These are phyloP conservation scores for Megacollybia marginata DNA, from an alignment of 768 basidiomycete species.

Conservation along the genomic window DNA sequence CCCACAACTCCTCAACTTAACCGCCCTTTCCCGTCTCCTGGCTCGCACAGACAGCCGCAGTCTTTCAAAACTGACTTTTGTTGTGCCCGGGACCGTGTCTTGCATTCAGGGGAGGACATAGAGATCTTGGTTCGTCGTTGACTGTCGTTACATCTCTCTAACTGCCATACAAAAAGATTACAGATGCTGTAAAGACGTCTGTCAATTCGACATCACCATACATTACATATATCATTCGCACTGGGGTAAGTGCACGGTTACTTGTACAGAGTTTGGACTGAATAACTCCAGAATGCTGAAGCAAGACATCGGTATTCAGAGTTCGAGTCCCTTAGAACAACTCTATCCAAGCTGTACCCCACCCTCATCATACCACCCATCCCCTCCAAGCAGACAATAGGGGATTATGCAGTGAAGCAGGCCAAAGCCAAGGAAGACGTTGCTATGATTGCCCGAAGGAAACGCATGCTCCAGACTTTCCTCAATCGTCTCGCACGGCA, in stretches of 20 bases:
- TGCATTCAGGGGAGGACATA: slow-evolving; percentile 77
- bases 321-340: slow-evolving; percentile 87
- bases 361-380: slow-evolving; percentile 97
- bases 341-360: slow-evolving; percentile 83
- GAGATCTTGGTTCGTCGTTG: slow-evolving; percentile 61
- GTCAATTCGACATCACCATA: slow-evolving; percentile 84
- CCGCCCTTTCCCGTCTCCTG: slow-evolving; percentile 50
- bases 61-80: slow-evolving; percentile 71
- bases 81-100: slow-evolving; percentile 63
- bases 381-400: slow-evolving; percentile 90
- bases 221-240: slow-evolving; percentile 88
- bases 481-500: slow-evolving; percentile 84
- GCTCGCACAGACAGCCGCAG: slow-evolving; percentile 44
- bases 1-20: slow-evolving; percentile 33
- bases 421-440: slow-evolving; percentile 95
- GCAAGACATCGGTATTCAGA: slow-evolving; percentile 93
- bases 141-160: not conserved
- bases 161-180: slow-evolving; percentile 52
- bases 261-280: slow-evolving; percentile 8
- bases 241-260: slow-evolving; percentile 53
- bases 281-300: slow-evolving; percentile 54
- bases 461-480: slow-evolving; percentile 94
- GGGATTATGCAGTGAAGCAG: slow-evolving; percentile 96
- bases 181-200: slow-evolving; percentile 92
- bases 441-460: slow-evolving; percentile 83